These are phyloP conservation scores for Chaetomiaceae sp. DNA, from an alignment of 2,329 filamentous ascomycete genomes.

Conservation along the genomic window DNA sequence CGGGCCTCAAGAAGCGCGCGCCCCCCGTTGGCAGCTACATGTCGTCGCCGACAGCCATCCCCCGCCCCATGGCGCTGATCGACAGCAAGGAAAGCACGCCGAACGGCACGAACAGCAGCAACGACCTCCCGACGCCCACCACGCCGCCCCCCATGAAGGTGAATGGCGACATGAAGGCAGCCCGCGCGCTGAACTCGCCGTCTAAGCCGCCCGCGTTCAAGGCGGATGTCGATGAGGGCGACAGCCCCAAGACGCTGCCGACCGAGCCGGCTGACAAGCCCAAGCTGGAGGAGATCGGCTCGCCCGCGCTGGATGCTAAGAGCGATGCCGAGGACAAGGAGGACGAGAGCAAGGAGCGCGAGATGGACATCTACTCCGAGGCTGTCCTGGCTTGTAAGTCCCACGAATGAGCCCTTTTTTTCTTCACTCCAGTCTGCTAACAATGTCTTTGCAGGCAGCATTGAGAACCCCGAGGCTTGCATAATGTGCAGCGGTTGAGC, in stretches of 20 bases:
- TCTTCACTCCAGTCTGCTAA: not conserved
- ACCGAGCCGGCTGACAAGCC: slow-evolving; percentile 61
- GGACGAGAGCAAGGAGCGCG: slow-evolving; percentile 64
- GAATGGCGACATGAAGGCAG: slow-evolving; percentile 35
- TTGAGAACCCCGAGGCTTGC: slow-evolving; percentile 92
- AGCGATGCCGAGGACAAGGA: slow-evolving; percentile 62
- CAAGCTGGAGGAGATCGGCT: slow-evolving; percentile 59
- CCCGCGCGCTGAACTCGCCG: slow-evolving; percentile 47
- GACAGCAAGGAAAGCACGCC: slow-evolving; percentile 45
- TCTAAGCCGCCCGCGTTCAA: slow-evolving; percentile 63
- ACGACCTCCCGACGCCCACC: slow-evolving; percentile 62
- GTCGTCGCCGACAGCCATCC: slow-evolving; percentile 55
- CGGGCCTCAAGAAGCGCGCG: slow-evolving; percentile 62
- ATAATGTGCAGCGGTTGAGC: slow-evolving; percentile 91
- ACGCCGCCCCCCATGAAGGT: slow-evolving; percentile 52
- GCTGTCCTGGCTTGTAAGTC: slow-evolving; percentile 78
- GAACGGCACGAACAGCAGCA: slow-evolving; percentile 32
- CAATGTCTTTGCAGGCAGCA: slow-evolving; percentile 57
- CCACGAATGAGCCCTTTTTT: not conserved
- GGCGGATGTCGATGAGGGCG: slow-evolving; percentile 69
- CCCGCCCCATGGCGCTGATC: slow-evolving; percentile 58
- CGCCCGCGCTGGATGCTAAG: slow-evolving; percentile 46
- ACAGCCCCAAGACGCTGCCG: slow-evolving; percentile 71
- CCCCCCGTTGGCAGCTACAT: slow-evolving; percentile 51
- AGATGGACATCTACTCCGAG: slow-evolving; percentile 92